Conservation (phyloP, 1,139 yeast genomes). For the Nakaseomyces bracarensis region DNA sequence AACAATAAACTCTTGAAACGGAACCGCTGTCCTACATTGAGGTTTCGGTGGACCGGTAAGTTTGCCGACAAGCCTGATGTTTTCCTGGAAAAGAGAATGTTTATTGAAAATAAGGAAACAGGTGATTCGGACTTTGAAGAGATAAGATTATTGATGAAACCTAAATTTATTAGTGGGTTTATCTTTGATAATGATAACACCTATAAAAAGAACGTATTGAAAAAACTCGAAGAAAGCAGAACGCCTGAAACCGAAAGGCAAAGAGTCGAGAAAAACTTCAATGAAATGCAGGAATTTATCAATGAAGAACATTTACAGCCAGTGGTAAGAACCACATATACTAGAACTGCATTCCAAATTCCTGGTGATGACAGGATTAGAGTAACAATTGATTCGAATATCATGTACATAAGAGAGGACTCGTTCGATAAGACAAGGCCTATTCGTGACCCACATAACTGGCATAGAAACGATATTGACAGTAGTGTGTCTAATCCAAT, state of each 20-base stretch:
- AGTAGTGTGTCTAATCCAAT: constrained; percentile 61
- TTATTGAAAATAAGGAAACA: constrained; percentile 49
- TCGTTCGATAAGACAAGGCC: constrained; percentile 77
- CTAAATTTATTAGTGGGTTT: constrained; percentile 65
- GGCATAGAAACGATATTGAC: constrained; percentile 94
- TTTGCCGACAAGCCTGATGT: constrained; percentile 69
- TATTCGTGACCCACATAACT: constrained; percentile 74
- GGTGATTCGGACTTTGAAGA: constrained; percentile 41
- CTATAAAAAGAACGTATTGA: constrained; percentile 41
- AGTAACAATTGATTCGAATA: constrained; percentile 81
- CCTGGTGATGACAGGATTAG: constrained; percentile 94
- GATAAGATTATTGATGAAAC: constrained; percentile 57
- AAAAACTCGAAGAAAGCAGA: constrained; percentile 50
- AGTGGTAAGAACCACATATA: constrained; percentile 74
- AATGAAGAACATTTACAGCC: constrained; percentile 67
- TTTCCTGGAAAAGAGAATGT: constrained; percentile 66
- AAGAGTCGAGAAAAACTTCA: constrained; percentile 46
- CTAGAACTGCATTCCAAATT: constrained; percentile 93
- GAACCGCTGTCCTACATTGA: constrained; percentile 65
- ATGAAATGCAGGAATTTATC: constrained; percentile 56
- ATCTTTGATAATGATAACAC: constrained; percentile 40
- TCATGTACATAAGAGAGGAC: constrained; percentile 83
- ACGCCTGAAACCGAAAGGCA: constrained; percentile 44
- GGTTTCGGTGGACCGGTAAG: constrained; percentile 89
- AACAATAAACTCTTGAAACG: constrained; percentile 69